Evolutionary conservation across 1,139 yeast species (phyloP), one percentile per base, ranked within the genome.

Genomic region (Sugiyamaella pinicola): DNA sequence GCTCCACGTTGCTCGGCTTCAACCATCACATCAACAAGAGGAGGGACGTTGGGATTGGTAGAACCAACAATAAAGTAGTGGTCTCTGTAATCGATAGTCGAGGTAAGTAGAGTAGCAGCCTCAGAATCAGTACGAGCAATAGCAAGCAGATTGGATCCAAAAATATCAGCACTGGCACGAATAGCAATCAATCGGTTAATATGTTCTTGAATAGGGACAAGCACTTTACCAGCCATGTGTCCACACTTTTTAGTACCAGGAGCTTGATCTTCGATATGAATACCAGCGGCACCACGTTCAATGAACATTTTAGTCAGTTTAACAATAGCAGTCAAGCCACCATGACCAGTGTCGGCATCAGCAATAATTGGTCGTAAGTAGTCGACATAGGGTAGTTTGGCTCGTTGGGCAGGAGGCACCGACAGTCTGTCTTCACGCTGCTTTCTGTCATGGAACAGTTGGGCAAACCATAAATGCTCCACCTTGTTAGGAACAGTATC

Each of bases 211-310:
- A 90, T 95, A 57, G 99, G 99, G 58, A 91, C 97, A 65, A 91
- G 83, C 57, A 95, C 97, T 75, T 95, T 90, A 65, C 99, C 99
- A 62, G 96, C 98, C 96, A 91, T 89, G 73, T 85, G 91, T 61
- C 98, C 98, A 78, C 98, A 91, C 77, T 93, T 93, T 74, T 91
- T 91, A 69, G 97, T 91, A 69, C 98, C 97, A 53, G 98, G 96
- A 56, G 97, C 96, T 78, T 93, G 98, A 75, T 91, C 98, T 76
- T 91, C 99, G 70, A 91, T 89, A 73, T 91, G 99, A 67, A 91
- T 90, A 71, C 98, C 98, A 56, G 98, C 98, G 53, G 98, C 99
- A 74, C 98, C 98, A 68, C 96, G 85, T 78, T 93, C 98, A 65
- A 93, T 89, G 70, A 91, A 93, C 84, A 93, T 78, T 78, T 93